Evolutionary conservation across 768 basidiomycete species (phyloP), one percentile per base, ranked within the genome.

Genomic region (Exsudoporus frostii): DNA sequence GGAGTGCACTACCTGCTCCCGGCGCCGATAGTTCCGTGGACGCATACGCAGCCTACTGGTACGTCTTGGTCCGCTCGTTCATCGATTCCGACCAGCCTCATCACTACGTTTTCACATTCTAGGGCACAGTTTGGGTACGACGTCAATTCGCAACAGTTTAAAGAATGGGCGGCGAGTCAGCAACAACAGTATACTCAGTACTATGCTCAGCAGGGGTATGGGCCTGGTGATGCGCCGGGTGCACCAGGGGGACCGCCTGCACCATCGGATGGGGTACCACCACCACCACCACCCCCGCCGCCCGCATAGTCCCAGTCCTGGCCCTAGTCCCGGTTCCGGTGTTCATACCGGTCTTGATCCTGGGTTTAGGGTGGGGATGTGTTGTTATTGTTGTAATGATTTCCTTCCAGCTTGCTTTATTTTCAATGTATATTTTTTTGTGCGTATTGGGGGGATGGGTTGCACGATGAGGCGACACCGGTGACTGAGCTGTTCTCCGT

Each of bases 51-150:
- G 75, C 81, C 36, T 84, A 82, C 65, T 84, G 83, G 84, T 82
- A 65, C 45, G 72, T 71, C 32, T 69, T 68, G n/a, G 60, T 63
- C 36, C 30, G 25, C 52, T 22, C n/a, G 37, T 22, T 13, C 19
- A 25, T 29, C 1, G 4, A 20, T 37, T 24, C 39, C n/a, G 10
- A 0, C n/a, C 20, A 5, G 13, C 24, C 24, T 10, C 13, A 36
- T 29, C 17, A 22, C 33, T 20, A 10, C 7, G 50, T 24, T 46
- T 37, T 39, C 27, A 36, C 40, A 32, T 38, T 38, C 47, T 9
- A 90, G 90, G 90, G 85, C 90, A 55, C 84, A 86, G 6, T 90
- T 89, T 62, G 90, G 90, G 11, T 92, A 92, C 68, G 90, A 92
- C 60, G 85, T 91, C 54, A 92, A 91, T 65, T 88, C 90, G 4